Base-by-base conservation (phyloP, 192 early-diverging fungal species). In the Coemansia interrupta region DNA sequence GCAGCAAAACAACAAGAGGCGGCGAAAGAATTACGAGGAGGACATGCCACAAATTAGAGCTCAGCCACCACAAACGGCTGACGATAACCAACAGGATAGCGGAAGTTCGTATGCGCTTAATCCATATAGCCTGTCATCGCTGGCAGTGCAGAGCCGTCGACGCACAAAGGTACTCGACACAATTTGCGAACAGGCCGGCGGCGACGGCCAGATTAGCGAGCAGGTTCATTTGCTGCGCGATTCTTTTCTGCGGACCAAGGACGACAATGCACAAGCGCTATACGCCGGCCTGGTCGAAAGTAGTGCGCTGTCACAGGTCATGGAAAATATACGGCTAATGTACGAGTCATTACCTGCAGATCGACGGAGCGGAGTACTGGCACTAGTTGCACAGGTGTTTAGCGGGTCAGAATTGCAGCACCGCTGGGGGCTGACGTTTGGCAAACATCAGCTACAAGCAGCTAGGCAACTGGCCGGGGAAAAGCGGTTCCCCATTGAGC, bases 121-220 rank as follows among this genome's bases (percentile, higher is more conserved):
- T 11, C 13, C 50, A 28, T 69, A 69, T 43, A 70, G 61, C 24
- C 43, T 55, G 28, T 64, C 61, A 20, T 70, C 68, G 49, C 20
- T 20, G 1, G 60, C 61, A n/a, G 58, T 36, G 57, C 61, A 70
- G 53, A 64, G 68, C 42, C 61, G 68, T 18, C 68, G 68, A 19
- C 56, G 68, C 6, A 45, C 56, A n/a, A 61, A 60, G 53, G 53
- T 70, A 10, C 11, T 29, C 15, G 20, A 44, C 5, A 26, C 26
- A 14, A 51, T 67, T 4, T 29, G 52, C 46, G 58, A 44, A 17
- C 53, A 56, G 28, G 53, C 65, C 2, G 58, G 65, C n/a, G 53
- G 26, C 5, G 43, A 11, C 12, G 19, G 10, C 14, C n/a, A 8
- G 17, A 12, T 36, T 6, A 22, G 19, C 3, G 69, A 72, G 32